A percentile compares a stretch with the other conserved stretches of the same genome.
Evolutionary conservation across 257 asterid genomes (phyloP).

Genomic region (Gentiana dahurica): DNA sequence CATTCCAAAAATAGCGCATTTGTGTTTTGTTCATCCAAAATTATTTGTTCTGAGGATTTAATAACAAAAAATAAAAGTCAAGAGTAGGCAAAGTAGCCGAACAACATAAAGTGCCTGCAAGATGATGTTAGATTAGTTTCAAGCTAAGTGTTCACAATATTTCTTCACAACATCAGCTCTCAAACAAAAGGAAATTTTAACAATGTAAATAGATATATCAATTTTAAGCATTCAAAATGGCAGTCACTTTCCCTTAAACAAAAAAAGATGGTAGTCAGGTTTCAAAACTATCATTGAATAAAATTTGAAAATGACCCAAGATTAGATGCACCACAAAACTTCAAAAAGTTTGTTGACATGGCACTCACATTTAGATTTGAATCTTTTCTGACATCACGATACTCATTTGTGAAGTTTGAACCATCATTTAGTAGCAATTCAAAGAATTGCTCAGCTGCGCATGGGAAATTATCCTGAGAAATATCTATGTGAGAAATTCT

Average conservation of each 20-base stretch:
- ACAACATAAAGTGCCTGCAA: not conserved
- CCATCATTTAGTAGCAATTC: slow-evolving; percentile 59
- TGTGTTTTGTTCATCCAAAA: not conserved
- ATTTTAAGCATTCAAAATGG: not conserved
- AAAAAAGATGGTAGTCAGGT: too few species aligned
- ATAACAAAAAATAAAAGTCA: not conserved
- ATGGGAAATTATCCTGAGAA: slow-evolving; percentile 71
- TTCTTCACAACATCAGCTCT: not conserved
- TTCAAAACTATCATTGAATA: not conserved
- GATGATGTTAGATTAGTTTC: not conserved
- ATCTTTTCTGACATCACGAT: slow-evolving; percentile 64
- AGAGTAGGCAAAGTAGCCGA: not conserved
- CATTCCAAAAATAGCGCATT: too few species aligned
- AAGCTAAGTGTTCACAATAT: slow-evolving; percentile 1
- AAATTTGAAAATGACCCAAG: not conserved
- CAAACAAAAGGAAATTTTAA: not conserved
- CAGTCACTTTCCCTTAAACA: not conserved
- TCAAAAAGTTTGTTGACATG: not conserved
- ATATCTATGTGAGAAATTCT: slow-evolving; percentile 6
- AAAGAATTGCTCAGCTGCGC: slow-evolving; percentile 80
- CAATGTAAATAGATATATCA: not conserved
- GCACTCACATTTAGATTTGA: slow-evolving; percentile 61
- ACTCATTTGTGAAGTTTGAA: slow-evolving; percentile 70
- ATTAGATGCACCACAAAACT: not conserved
- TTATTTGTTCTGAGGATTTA: not conserved